A percentile compares a stretch with the other conserved stretches of the same genome.
phyloP scores from a whole-genome alignment of 495 filamentous ascomycete genomes.

The Pseudevernia furfuracea region DNA sequence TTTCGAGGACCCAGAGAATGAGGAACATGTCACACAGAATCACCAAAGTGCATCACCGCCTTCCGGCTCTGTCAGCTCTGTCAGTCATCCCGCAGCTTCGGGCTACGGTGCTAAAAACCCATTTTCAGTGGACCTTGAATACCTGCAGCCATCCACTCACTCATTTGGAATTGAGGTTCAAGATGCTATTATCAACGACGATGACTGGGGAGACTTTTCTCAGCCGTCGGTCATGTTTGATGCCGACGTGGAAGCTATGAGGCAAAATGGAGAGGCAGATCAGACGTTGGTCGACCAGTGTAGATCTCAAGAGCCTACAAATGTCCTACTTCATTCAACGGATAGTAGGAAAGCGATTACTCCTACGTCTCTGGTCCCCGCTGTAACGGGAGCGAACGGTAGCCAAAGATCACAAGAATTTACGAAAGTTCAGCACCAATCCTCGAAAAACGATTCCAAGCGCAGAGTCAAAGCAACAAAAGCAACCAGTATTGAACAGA shows the following conservation, averaged over 20 bases:
- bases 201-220: constrained; percentile 55
- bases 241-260: constrained; percentile 21
- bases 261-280: constrained; percentile 12
- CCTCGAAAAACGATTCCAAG: background rate
- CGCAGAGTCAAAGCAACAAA: background rate
- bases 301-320: background rate
- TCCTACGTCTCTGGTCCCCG: background rate
- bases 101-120: background rate
- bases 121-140: too few relatives aligned
- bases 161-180: background rate
- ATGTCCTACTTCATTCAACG: background rate
- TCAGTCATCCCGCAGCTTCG: background rate
- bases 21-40: background rate
- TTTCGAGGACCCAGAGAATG: constrained; percentile 51
- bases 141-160: background rate
- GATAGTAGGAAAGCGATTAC: background rate
- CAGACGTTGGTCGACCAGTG: constrained; percentile 5
- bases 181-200: constrained; percentile 29
- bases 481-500: background rate
- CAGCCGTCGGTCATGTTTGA: constrained; percentile 26
- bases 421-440: background rate
- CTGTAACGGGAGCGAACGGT: background rate
- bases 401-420: background rate
- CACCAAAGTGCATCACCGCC: background rate
- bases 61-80: too few relatives aligned